Evolutionary conservation across 768 basidiomycete genomes (phyloP).

Genomic region (Suillus discolor): DNA sequence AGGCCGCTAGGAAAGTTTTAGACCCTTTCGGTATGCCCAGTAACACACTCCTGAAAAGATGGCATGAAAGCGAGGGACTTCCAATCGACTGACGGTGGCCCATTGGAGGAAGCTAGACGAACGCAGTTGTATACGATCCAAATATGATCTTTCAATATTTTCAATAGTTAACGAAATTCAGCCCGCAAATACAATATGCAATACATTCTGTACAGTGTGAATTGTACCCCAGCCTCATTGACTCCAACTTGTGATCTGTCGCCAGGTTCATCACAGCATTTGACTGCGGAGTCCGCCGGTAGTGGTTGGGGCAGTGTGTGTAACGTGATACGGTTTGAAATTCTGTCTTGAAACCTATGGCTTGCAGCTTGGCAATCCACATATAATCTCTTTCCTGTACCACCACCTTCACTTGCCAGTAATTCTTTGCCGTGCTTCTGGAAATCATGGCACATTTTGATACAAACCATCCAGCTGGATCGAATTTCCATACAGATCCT

Average conservation of each 20-base stretch:
- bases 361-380: background rate
- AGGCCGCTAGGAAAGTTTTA: conserved; percentile 41
- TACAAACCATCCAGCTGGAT: conserved; percentile 14
- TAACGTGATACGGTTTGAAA: background rate
- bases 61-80: conserved; percentile 41
- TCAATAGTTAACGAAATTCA: background rate
- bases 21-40: conserved; percentile 44
- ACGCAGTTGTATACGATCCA: background rate
- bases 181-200: background rate
- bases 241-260: background rate
- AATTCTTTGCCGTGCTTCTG: conserved; percentile 22
- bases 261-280: background rate
- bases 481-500: conserved; percentile 21
- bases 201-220: background rate
- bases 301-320: background rate
- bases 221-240: background rate
- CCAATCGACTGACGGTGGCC: conserved; percentile 29
- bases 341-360: background rate
- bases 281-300: background rate
- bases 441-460: conserved; percentile 27
- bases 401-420: conserved; percentile 9
- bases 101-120: background rate
- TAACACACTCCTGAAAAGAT: conserved; percentile 38
- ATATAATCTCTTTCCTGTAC: conserved; percentile 4
- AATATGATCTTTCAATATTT: background rate